These are phyloP conservation scores for Ceratobasidium sp. DNA, from an alignment of 1,284 basidiomycete species.

Conservation along the genomic window DNA sequence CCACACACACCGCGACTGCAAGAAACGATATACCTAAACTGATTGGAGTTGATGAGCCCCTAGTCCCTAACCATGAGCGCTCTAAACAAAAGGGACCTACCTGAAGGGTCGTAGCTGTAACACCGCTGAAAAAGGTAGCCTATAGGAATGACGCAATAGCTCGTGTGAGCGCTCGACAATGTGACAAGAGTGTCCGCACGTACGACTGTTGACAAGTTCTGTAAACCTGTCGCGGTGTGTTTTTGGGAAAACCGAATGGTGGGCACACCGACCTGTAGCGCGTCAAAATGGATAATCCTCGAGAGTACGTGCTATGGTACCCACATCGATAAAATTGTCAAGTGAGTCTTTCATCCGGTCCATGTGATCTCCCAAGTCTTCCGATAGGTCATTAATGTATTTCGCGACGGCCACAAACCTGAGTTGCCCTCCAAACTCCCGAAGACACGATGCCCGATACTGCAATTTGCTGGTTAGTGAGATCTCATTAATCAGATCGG, in stretches of 20 bases:
- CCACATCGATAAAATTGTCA: slow-evolving; percentile 77
- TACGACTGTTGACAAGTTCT: slow-evolving; percentile 75
- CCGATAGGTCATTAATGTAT: slow-evolving; percentile 76
- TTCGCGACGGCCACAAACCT: slow-evolving; percentile 75
- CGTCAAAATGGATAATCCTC: too few species aligned
- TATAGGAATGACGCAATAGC: not conserved
- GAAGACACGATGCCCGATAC: slow-evolving; percentile 79
- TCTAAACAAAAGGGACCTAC: slow-evolving; percentile 23
- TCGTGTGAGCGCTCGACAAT: not conserved
- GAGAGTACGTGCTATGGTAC: slow-evolving; percentile 51
- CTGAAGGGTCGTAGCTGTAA: slow-evolving; percentile 63
- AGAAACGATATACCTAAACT: slow-evolving; percentile 7
- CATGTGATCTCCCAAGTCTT: slow-evolving; percentile 76
- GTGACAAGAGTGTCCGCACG: not conserved
- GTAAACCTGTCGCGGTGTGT: slow-evolving; percentile 74
- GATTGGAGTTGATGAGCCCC: not conserved
- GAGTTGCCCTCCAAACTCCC: slow-evolving; percentile 75
- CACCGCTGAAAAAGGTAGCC: slow-evolving; percentile 82
- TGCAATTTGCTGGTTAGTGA: slow-evolving; percentile 51
- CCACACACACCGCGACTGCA: not conserved
- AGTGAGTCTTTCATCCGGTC: slow-evolving; percentile 74
- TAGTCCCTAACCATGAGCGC: not conserved
- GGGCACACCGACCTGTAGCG: slow-evolving; percentile 67
- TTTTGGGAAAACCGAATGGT: slow-evolving; percentile 81
- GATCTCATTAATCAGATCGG: not conserved